A percentile compares a stretch with the other conserved stretches of the same genome.
Evolutionary conservation across 2,329 filamentous ascomycete species (phyloP).

Genomic region (Phaeoacremonium minimum): DNA sequence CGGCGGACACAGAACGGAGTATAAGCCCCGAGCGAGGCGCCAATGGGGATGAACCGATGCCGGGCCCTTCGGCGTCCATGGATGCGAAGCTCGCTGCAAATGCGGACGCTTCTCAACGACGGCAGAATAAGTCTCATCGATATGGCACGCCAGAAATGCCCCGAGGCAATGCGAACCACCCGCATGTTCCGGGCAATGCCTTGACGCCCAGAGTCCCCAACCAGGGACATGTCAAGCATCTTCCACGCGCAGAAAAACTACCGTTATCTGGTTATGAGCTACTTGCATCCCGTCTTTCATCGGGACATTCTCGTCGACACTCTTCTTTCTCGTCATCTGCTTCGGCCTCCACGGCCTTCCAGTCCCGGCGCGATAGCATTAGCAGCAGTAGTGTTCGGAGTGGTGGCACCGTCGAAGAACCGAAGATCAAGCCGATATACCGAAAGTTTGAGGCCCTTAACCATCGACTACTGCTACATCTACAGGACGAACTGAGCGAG

Average conservation of each 20-base stretch:
- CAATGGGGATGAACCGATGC: conserved; percentile 18
- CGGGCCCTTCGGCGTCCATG: conserved; percentile 13
- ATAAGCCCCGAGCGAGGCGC: conserved; percentile 37
- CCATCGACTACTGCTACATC: conserved; percentile 74
- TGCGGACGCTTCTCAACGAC: conserved; percentile 7
- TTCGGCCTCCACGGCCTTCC: background rate
- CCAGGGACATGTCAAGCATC: conserved; percentile 26
- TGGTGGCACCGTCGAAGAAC: conserved; percentile 10
- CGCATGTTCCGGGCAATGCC: conserved; percentile 27
- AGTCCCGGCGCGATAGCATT: conserved; percentile 4
- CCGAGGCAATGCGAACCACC: conserved; percentile 28
- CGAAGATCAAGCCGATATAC: conserved; percentile 60
- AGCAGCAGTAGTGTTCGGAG: conserved; percentile 13
- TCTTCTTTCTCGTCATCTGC: background rate
- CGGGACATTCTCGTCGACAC: conserved; percentile 2
- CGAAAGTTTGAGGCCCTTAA: conserved; percentile 78
- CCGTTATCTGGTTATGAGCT: conserved; percentile 58
- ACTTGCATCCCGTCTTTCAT: conserved; percentile 50
- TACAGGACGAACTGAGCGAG: conserved; percentile 81
- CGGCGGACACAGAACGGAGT: conserved; percentile 37
- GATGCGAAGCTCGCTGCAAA: conserved; percentile 2
- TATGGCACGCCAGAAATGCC: conserved; percentile 40
- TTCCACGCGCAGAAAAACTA: conserved; percentile 34
- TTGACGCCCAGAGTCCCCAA: conserved; percentile 29
- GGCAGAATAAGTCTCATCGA: conserved; percentile 15